Conservation (phyloP, 495 filamentous ascomycete species). For the Eremomyces bilateralis region DNA sequence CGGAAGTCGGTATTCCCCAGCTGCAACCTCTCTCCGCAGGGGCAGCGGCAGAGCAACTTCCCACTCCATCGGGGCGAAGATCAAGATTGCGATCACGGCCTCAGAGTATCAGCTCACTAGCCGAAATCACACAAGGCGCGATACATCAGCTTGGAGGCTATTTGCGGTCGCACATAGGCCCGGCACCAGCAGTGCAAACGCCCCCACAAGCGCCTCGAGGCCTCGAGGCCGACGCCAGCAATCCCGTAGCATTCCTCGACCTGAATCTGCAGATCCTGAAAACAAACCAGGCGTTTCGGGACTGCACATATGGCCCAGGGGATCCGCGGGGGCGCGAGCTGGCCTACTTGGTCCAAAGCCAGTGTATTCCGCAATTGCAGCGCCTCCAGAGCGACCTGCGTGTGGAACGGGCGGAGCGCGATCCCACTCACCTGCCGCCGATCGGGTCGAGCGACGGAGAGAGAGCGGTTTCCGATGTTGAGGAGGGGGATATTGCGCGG, state of each 20-base stretch:
- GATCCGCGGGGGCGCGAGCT: slow-evolving; percentile 16
- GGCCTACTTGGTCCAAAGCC: slow-evolving; percentile 10
- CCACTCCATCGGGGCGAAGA: no score
- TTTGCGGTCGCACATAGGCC: no score
- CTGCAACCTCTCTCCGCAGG: no score
- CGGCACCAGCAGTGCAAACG: no score
- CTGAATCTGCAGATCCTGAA: slow-evolving; percentile 19
- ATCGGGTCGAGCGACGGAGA: slow-evolving; percentile 15
- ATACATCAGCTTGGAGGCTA: no score
- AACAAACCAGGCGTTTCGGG: slow-evolving; percentile 16
- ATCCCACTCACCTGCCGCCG: slow-evolving; percentile 22
- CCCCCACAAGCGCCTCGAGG: no score
- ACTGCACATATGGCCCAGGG: slow-evolving; percentile 10
- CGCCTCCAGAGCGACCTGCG: slow-evolving; percentile 14
- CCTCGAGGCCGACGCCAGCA: not conserved
- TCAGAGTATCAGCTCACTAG: no score
- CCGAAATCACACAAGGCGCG: no score
- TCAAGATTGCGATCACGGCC: no score
- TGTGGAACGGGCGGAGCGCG: slow-evolving; percentile 17
- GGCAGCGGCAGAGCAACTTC: no score
- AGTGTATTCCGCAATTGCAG: slow-evolving; percentile 10
- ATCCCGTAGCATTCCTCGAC: slow-evolving; percentile 14
- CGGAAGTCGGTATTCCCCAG: no score
- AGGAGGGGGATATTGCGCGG: slow-evolving; percentile 11
- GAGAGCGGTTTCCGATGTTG: slow-evolving; percentile 8